Base-by-base conservation (phyloP, 148 eudicot species). In the Rhododendron ovatum region DNA sequence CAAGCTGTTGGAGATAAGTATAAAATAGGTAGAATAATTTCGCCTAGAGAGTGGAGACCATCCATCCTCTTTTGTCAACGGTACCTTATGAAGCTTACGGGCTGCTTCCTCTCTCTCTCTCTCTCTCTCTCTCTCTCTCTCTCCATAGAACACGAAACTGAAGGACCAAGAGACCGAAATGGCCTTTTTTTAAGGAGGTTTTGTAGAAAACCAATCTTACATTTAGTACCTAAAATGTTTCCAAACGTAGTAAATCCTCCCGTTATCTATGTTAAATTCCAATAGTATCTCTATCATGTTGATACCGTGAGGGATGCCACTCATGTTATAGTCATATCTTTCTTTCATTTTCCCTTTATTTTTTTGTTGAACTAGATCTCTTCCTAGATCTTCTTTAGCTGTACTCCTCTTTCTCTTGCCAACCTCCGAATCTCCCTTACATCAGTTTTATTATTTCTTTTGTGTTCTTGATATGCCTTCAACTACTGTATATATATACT, bases 51-150 rank as follows among this genome's bases (percentile, higher is more conserved):
- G 65, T 80, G 84, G 67, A 87, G 86, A 82, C 89, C 88, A 65
- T 86, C 83, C 88, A 88, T 91, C 86, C 82, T 82, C 86, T 86
- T 88, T 86, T 88, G 92, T 94, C 94, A 92, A 92, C 91, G 86
- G 83, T 86, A 80, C 85, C 79, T 75, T 86, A 90, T 92, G 96
- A 96, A 93, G 91, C 92, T 87, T 84, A 87, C 93, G 86, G 88
- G 94, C 91, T 90, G 91, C 89, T 96, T 91, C 95, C 96, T 88
- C 83, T 55, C 43, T 33, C 73, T 79, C 43, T 41, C 96, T 88
- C 83, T 71, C 41, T 53, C 59, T 37, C 82, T 88, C 35, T 76
- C 59, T 37, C 43, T 41, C 96, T 87, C 83, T 63, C 41, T 37
- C 82, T 88, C 35, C 88, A 57, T 86, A 55, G 79, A 87, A 84